phyloP scores from a whole-genome alignment of 2,329 filamentous ascomycete species.

The Dothiorella sarmentorum region DNA sequence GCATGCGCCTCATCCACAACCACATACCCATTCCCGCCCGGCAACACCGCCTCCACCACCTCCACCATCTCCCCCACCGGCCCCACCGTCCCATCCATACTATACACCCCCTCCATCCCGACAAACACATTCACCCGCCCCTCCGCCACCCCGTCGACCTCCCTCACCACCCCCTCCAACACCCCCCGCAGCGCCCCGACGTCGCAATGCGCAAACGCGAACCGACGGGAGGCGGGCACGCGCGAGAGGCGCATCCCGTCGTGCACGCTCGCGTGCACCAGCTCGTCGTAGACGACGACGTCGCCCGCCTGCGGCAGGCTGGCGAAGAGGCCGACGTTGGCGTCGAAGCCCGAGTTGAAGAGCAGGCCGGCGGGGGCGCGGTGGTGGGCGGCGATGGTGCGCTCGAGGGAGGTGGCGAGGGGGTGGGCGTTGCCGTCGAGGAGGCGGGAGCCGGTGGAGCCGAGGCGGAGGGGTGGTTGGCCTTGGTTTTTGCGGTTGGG shows the following conservation, averaged over 20 bases:
- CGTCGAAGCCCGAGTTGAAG: conserved; percentile 56
- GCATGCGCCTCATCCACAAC: conserved; percentile 69
- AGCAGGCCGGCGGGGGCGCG: conserved; percentile 55
- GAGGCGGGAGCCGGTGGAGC: conserved; percentile 59
- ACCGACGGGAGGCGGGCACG: conserved; percentile 39
- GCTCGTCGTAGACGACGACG: conserved; percentile 66
- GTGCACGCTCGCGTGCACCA: conserved; percentile 74
- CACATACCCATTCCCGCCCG: conserved; percentile 57
- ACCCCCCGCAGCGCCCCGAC: conserved; percentile 35
- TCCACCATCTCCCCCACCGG: conserved; percentile 60
- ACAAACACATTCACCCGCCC: conserved; percentile 32
- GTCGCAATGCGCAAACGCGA: conserved; percentile 59
- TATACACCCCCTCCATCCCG: conserved; percentile 53
- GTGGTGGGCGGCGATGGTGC: conserved; percentile 59
- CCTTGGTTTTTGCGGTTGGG: too few species aligned
- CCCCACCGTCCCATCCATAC: conserved; percentile 77
- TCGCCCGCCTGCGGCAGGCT: conserved; percentile 47
- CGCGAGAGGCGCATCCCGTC: conserved; percentile 70
- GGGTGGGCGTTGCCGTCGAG: conserved; percentile 63
- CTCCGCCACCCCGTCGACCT: conserved; percentile 30
- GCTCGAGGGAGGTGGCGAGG: conserved; percentile 59
- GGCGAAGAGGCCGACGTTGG: conserved; percentile 48
- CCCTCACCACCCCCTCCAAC: conserved; percentile 29
- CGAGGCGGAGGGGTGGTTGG: conserved; percentile 36
- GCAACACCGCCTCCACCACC: conserved; percentile 55